A percentile compares a stretch with the other conserved stretches of the same genome.
These are phyloP conservation scores for Tolypocladium amazonense DNA, from an alignment of 2,329 filamentous ascomycete species.

Conservation along the genomic window DNA sequence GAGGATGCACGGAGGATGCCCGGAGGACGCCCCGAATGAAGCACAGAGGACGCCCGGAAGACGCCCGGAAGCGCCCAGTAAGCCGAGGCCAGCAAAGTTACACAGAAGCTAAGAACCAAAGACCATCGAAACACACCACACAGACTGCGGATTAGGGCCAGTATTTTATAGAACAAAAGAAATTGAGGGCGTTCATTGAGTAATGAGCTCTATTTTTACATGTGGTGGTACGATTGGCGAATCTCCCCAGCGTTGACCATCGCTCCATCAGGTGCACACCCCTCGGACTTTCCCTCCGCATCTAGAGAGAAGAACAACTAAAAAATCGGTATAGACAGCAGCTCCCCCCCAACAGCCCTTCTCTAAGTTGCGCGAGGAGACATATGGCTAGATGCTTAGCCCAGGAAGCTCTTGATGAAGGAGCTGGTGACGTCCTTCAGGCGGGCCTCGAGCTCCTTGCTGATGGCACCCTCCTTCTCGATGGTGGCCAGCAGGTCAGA, in stretches of 20 bases:
- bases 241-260: constrained; percentile 31
- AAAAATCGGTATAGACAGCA: constrained; percentile 37
- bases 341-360: constrained; percentile 22
- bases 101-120: too few species aligned
- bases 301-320: constrained; percentile 35
- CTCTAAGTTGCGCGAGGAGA: constrained; percentile 19
- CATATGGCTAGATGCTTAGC: constrained; percentile 31
- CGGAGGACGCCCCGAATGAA: too few species aligned
- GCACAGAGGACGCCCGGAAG: too few species aligned
- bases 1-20: too few species aligned
- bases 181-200: constrained; percentile 52
- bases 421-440: constrained; percentile 63
- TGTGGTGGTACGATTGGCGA: constrained; percentile 41
- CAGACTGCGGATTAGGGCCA: neutral
- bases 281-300: constrained; percentile 31
- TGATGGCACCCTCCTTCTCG: constrained; percentile 89
- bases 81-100: too few species aligned
- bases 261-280: constrained; percentile 37
- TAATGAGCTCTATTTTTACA: constrained; percentile 54
- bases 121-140: too few species aligned
- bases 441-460: constrained; percentile 84
- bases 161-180: constrained; percentile 36
- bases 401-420: constrained; percentile 91
- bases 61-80: too few species aligned
- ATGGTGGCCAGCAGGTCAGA: constrained; percentile 72